phyloP scores from a whole-genome alignment of 2,329 filamentous ascomycete species.

The Teratosphaeria epicoccoides region DNA sequence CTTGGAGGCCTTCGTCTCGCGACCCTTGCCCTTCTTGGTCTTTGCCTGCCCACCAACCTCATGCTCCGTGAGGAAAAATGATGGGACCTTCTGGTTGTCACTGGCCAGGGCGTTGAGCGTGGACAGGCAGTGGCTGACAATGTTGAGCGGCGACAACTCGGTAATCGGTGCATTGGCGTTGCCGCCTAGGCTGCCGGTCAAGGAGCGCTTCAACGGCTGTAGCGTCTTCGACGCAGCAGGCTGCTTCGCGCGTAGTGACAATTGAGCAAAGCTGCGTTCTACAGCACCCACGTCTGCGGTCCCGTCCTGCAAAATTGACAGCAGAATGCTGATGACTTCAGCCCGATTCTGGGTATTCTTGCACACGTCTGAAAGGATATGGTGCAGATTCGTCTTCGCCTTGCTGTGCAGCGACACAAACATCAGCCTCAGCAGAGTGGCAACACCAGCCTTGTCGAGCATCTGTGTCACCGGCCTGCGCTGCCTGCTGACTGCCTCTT shows the following conservation, averaged over 20 bases:
- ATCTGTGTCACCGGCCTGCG: slow-evolving; percentile 84
- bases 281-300: slow-evolving; percentile 88
- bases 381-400: slow-evolving; percentile 71
- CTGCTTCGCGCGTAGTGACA: slow-evolving; percentile 84
- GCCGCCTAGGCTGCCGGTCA: slow-evolving; percentile 43
- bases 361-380: slow-evolving; percentile 81
- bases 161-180: slow-evolving; percentile 43
- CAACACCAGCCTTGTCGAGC: slow-evolving; percentile 90
- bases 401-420: slow-evolving; percentile 89
- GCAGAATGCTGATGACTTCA: slow-evolving; percentile 83
- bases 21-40: slow-evolving; percentile 66
- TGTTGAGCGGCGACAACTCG: slow-evolving; percentile 85
- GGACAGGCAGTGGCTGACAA: slow-evolving; percentile 89
- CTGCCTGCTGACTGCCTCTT: slow-evolving; percentile 38
- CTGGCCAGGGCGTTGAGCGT: slow-evolving; percentile 73
- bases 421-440: slow-evolving; percentile 95
- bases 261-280: slow-evolving; percentile 86
- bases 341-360: slow-evolving; percentile 93
- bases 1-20: slow-evolving; percentile 72
- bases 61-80: slow-evolving; percentile 89
- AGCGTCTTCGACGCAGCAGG: slow-evolving; percentile 58
- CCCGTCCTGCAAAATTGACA: slow-evolving; percentile 91
- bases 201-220: slow-evolving; percentile 63
- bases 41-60: slow-evolving; percentile 65
- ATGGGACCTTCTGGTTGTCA: slow-evolving; percentile 76